phyloP scores from a whole-genome alignment of 345 rosid genomes.

The Arabidopsis suecica region DNA sequence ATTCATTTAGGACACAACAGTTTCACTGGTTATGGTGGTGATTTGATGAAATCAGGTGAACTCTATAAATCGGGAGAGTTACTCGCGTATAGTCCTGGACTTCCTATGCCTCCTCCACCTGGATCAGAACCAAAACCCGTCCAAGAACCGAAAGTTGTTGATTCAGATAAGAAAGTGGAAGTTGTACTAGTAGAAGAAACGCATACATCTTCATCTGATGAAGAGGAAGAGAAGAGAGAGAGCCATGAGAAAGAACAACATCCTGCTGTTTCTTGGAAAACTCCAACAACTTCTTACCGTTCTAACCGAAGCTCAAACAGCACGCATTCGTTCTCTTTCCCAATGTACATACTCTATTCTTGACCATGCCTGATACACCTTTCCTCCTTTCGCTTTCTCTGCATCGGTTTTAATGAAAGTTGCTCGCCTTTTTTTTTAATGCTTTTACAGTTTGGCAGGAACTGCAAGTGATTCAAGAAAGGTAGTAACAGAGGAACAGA shows the following conservation, averaged over 20 bases:
- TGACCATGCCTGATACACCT: slow-evolving; percentile 17
- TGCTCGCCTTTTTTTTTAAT: not conserved
- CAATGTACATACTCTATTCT: slow-evolving; percentile 48
- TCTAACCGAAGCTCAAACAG: slow-evolving; percentile 57
- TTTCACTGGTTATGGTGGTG: slow-evolving; percentile 41
- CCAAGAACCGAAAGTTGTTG: not conserved
- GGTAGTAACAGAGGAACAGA: slow-evolving; percentile 37
- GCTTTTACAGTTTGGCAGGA: slow-evolving; percentile 49
- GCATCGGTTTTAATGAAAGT: slow-evolving; percentile 5
- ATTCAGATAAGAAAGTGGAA: slow-evolving; percentile 12
- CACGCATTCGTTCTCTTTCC: slow-evolving; percentile 57
- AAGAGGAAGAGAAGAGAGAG: slow-evolving; percentile 24
- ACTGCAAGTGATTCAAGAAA: slow-evolving; percentile 32
- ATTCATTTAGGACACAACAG: slow-evolving; percentile 65
- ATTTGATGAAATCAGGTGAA: slow-evolving; percentile 48
- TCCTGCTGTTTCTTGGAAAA: slow-evolving; percentile 41
- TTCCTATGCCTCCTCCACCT: slow-evolving; percentile 46
- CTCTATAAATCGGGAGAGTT: slow-evolving; percentile 50
- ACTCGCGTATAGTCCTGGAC: slow-evolving; percentile 44
- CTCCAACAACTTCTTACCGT: slow-evolving; percentile 45
- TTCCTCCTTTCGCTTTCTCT: not conserved
- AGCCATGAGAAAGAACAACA: slow-evolving; percentile 37
- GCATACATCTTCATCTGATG: slow-evolving; percentile 19
- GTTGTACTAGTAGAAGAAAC: slow-evolving; percentile 21
- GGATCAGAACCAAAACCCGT: slow-evolving; percentile 17